These are phyloP conservation scores for Arxiozyma bovina DNA, from an alignment of 1,139 yeast genomes.

Conservation along the genomic window DNA sequence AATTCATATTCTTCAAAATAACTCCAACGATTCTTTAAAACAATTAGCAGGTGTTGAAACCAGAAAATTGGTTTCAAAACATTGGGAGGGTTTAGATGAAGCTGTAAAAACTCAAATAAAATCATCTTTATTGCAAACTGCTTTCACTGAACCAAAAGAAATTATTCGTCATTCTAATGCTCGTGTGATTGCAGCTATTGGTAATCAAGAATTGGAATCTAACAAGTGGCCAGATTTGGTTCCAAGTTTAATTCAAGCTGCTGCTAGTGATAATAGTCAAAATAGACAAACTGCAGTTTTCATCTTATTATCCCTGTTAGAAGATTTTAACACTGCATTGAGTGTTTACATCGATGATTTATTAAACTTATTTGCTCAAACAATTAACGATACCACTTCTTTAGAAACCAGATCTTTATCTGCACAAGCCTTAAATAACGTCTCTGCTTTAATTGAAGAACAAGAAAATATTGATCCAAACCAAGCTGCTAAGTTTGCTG, in stretches of 20 bases:
- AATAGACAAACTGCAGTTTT: conserved; percentile 81
- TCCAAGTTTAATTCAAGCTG: conserved; percentile 60
- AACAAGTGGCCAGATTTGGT: conserved; percentile 72
- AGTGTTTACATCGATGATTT: conserved; percentile 56
- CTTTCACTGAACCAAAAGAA: conserved; percentile 57
- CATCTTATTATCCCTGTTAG: conserved; percentile 69
- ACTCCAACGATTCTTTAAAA: conserved; percentile 33
- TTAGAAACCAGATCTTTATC: conserved; percentile 75
- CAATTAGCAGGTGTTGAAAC: conserved; percentile 95
- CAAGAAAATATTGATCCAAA: conserved; percentile 41
- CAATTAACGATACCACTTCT: conserved; percentile 59
- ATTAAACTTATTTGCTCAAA: conserved; percentile 55
- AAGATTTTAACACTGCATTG: conserved; percentile 60
- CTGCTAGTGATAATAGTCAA: conserved; percentile 51
- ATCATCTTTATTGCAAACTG: conserved; percentile 55
- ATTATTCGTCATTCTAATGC: conserved; percentile 83
- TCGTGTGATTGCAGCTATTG: conserved; percentile 81
- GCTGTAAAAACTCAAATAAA: conserved; percentile 53
- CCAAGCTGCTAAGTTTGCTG: conserved; percentile 52
- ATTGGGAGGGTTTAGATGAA: conserved; percentile 60
- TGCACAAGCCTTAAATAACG: conserved; percentile 70
- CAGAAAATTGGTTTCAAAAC: conserved; percentile 64
- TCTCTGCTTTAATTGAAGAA: conserved; percentile 60
- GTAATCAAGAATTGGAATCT: conserved; percentile 58
- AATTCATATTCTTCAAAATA: conserved; percentile 65